Evolutionary conservation across 1,284 basidiomycete genomes (phyloP), one percentile per base, ranked within the genome.

Genomic region (Calocybe gambosa): DNA sequence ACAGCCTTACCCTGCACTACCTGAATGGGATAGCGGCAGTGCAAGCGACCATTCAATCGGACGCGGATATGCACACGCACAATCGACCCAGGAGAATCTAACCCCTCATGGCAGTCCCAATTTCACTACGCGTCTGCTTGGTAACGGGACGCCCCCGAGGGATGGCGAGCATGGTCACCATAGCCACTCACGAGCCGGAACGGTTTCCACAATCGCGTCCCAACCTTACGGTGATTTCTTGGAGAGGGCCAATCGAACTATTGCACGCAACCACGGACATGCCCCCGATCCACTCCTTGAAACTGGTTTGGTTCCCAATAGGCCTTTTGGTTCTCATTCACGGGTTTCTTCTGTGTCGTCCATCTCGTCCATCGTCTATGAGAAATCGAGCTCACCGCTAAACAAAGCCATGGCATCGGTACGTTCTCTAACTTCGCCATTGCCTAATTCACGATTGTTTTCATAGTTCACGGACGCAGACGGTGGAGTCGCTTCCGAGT

Each of bases 361-460:
- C 4, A 91, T 94, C 50, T 81, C 85, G 8, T 86, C 86, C 2
- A 90, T 94, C 46, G 86, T 91, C 34, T 89, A 93, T 55, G 92
- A 94, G 59, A 94, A 94, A 70, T 71, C 71, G 1, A 85, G 86
- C 50, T 93, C 91, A 9, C 89, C 90, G 5, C 68, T 94, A 50
- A 95, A 95, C 70, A 93, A 93, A 68, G 89, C 91, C 8, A 90
- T 92, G 61, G 86, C 85, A 50, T 85, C 89, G 46, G 87, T 89
- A 61, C 58, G 78, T 60, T 42, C 16, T 45, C 31, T 46, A 0
- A 31, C 28, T 40, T 16, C 19, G 26, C 42, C 9, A 26, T 42
- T 44, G 43, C 23, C 25, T 5, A 16, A 13, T 18, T 41, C 45
- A 41, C 53, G 42, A 47, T 49, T 21, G 31, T 40, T n/a, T 42